These are phyloP conservation scores for Golubevia sp. DNA, from an alignment of 1,284 basidiomycete species.

Conservation along the genomic window DNA sequence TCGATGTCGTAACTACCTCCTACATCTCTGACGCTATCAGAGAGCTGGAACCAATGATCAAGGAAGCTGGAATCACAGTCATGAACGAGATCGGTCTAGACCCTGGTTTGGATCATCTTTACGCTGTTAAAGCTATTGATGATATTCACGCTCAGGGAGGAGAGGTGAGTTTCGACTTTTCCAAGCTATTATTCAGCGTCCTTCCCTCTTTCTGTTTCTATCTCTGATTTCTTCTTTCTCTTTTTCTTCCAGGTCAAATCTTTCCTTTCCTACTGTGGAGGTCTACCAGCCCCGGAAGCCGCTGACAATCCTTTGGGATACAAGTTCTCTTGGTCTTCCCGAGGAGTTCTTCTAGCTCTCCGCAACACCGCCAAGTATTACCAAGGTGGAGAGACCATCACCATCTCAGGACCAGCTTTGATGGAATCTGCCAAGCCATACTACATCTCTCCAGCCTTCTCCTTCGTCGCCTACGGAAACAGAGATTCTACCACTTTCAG, in stretches of 20 bases:
- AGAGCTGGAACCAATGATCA: slow-evolving; percentile 80
- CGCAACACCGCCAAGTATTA: slow-evolving; percentile 79
- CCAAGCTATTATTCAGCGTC: neutral
- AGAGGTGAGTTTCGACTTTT: slow-evolving; percentile 68
- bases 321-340: slow-evolving; percentile 99
- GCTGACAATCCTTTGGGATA: slow-evolving; percentile 95
- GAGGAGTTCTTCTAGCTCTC: slow-evolving; percentile 91
- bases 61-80: slow-evolving; percentile 88
- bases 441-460: slow-evolving; percentile 92
- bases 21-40: slow-evolving; percentile 90
- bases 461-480: slow-evolving; percentile 97
- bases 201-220: too few species aligned
- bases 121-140: slow-evolving; percentile 94
- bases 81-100: slow-evolving; percentile 99
- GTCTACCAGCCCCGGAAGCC: slow-evolving; percentile 85
- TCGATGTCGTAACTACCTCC: slow-evolving; percentile 92
- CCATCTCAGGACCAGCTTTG: slow-evolving; percentile 53
- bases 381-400: slow-evolving; percentile 40
- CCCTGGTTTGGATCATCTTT: slow-evolving; percentile 80
- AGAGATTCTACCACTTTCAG: slow-evolving; percentile 87
- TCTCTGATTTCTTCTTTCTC: neutral
- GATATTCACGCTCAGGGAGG: slow-evolving; percentile 93
- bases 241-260: slow-evolving; percentile 71
- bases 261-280: slow-evolving; percentile 96
- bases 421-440: slow-evolving; percentile 73